phyloP scores from a whole-genome alignment of 2,329 filamentous ascomycete genomes.

The Calonectria fujianensis region DNA sequence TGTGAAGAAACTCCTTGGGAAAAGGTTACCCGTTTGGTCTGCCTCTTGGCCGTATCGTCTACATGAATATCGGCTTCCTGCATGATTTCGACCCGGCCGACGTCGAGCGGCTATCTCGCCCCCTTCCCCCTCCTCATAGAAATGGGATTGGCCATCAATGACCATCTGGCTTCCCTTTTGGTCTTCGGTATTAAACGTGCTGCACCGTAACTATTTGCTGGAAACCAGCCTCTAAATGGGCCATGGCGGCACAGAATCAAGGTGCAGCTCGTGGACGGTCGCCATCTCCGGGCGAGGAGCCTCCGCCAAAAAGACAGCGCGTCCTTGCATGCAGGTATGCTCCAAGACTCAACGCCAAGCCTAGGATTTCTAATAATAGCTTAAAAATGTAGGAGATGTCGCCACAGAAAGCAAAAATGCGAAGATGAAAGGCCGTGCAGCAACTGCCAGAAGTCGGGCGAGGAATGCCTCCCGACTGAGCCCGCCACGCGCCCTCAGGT shows the following conservation, averaged over 20 bases:
- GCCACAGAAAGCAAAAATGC: constrained; percentile 53
- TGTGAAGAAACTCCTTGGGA: neutral
- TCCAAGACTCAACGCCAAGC: neutral
- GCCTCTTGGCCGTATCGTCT: neutral
- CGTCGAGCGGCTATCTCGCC: constrained; percentile 9
- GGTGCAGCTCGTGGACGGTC: constrained; percentile 18
- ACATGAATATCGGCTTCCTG: constrained; percentile 5
- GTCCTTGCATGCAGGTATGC: constrained; percentile 46
- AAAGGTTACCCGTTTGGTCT: constrained; percentile 4
- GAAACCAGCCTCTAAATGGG: neutral
- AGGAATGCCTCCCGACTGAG: constrained; percentile 47
- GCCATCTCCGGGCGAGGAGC: constrained; percentile 39
- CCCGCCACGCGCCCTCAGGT: constrained; percentile 45
- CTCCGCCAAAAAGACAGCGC: constrained; percentile 42
- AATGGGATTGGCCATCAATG: neutral
- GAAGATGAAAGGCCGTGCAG: constrained; percentile 50
- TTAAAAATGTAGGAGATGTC: constrained; percentile 41
- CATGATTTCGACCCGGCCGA: constrained; percentile 11
- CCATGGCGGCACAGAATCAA: constrained; percentile 22
- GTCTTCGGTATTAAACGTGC: neutral
- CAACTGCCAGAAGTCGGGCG: constrained; percentile 52
- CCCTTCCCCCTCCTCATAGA: neutral
- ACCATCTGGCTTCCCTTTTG: neutral
- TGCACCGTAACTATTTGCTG: neutral
- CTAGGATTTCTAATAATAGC: neutral